A percentile compares a stretch with the other conserved stretches of the same genome.
phyloP scores from a whole-genome alignment of 2,329 filamentous ascomycete genomes.

The Pseudogymnoascus sp. region DNA sequence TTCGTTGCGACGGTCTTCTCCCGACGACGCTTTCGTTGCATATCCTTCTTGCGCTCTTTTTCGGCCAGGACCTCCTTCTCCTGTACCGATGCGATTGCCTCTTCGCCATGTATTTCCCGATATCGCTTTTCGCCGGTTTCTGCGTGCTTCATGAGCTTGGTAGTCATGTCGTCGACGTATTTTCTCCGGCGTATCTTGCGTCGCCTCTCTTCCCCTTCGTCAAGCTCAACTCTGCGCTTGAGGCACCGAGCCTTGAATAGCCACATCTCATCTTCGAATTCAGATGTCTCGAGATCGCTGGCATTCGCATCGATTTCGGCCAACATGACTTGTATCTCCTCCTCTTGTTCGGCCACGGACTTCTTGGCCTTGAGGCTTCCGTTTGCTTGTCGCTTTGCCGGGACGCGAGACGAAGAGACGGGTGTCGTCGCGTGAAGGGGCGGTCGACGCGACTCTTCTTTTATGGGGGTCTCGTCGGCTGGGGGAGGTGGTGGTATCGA shows the following conservation, averaged over 20 bases:
- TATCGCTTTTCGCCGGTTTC: slow-evolving; percentile 67
- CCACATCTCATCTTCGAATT: slow-evolving; percentile 37
- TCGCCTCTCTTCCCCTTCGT: slow-evolving; percentile 52
- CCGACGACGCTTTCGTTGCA: slow-evolving; percentile 91
- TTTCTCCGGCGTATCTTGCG: slow-evolving; percentile 54
- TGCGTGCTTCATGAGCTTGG: slow-evolving; percentile 59
- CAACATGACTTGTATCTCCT: slow-evolving; percentile 60
- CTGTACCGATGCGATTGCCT: slow-evolving; percentile 77
- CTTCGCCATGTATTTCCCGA: slow-evolving; percentile 65
- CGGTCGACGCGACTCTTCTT: slow-evolving; percentile 10
- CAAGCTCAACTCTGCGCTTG: slow-evolving; percentile 62
- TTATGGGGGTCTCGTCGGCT: slow-evolving; percentile 18
- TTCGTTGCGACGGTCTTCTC: slow-evolving; percentile 94
- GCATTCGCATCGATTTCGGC: slow-evolving; percentile 48
- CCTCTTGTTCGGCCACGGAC: slow-evolving; percentile 52
- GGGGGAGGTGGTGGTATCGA: slow-evolving; percentile 16
- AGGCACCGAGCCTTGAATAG: slow-evolving; percentile 47
- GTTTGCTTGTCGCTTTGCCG: slow-evolving; percentile 28
- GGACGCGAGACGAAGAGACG: slow-evolving; percentile 34
- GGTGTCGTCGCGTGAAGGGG: slow-evolving; percentile 32
- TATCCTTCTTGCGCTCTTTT: slow-evolving; percentile 99
- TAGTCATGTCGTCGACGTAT: slow-evolving; percentile 48
- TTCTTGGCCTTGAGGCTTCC: slow-evolving; percentile 54
- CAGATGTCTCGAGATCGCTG: slow-evolving; percentile 46
- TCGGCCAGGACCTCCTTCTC: slow-evolving; percentile 85